Base-by-base conservation (phyloP, 768 basidiomycete genomes). In the Amanita jacksonii region DNA sequence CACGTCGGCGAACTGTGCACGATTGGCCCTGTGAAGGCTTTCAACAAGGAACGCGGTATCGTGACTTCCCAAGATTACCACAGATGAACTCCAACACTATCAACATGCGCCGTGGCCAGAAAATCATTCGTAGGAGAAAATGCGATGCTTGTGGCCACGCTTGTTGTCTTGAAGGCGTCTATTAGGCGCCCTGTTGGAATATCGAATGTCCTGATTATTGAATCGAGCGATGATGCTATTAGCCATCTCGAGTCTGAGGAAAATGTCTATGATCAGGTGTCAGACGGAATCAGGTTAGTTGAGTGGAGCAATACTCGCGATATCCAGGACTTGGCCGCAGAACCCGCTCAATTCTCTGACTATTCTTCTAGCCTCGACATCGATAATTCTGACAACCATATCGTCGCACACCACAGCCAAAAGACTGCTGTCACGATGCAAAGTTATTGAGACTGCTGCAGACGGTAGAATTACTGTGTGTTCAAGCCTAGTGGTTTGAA, bases 41-140 rank as follows among this genome's bases (percentile, higher is more conserved):
- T 6, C 19, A 13, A 15, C 18, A 10, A 43, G 30, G n/a, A n/a
- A n/a, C n/a, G n/a, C n/a, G n/a, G n/a, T n/a, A n/a, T n/a, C n/a
- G n/a, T n/a, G n/a, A 19, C 15, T 33, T 6, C 35, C 25, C 16
- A 2, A 5, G 43, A 73, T 44, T 47, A 85, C 91, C 96, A 99
- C n/a, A 99, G 74, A 61, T 85, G 93, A 2, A 99, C 74, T 8
- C 93, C 96, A 42, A 97, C 83, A 47, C 82, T 91, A 52, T 96
- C 93, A 5, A 96, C 80, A 58, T 99, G 96, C 0, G 89, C 73
- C 8, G 93, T 93, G 1, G 96, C 96, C 49, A 99, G 64, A 66
- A 99, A 98, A 60, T 98, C 96, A 44, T 86, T 85, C 0, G 90
- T 84, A 0, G 96, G 96, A 2, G 93, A 97, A 61, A 99, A 94